Evolutionary conservation across 306 rosid genomes (phyloP), one percentile per base, ranked within the genome.

Genomic region (Pterocarpus santalinus): DNA sequence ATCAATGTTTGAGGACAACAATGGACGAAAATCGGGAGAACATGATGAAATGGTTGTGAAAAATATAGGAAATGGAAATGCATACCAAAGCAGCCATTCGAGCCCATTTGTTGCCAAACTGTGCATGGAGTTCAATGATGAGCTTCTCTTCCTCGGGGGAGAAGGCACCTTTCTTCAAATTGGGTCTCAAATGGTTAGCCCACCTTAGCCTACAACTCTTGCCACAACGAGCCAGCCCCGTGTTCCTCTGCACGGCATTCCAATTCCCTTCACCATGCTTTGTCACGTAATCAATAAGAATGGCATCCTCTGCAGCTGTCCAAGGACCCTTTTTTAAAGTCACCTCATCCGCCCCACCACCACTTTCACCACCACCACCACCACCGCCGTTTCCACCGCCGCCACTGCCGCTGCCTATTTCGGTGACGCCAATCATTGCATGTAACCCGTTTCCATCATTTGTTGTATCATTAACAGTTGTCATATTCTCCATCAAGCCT

Each of bases 81-180:
- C 66, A 8, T 81, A 92, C 98, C 90, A 92, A 90, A 72, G 94
- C 83, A 16, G 97, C 98, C 97, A 95, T 95, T 80, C 94, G 85
- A n/a, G 98, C 98, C 98, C 98, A 95, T 86, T 95, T 95, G 87
- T 95, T 95, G 73, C 98, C 97, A 46, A 79, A 87, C 38, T 88
- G 94, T 16, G 97, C 77, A 56, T 95, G 99, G 4, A 95, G 94
- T 7, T 90, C 92, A 49, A 91, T 80, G 80, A 95, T 95, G 55
- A 88, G 92, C 17, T 90, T 81, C 83, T 95, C 97, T 64, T 95
- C 99, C 2, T 91, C 92, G 0, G 84, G 89, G 2, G 94, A 81
- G 73, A 95, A 91, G 1, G 92, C 84, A 9, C 99, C 97, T 49
- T 92, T 95, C 80, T 89, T 95, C 84, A 95, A 80, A 77, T 92